Base-by-base conservation (phyloP, 225 moss, liverwort and hornwort species). In the Asterella californica region DNA sequence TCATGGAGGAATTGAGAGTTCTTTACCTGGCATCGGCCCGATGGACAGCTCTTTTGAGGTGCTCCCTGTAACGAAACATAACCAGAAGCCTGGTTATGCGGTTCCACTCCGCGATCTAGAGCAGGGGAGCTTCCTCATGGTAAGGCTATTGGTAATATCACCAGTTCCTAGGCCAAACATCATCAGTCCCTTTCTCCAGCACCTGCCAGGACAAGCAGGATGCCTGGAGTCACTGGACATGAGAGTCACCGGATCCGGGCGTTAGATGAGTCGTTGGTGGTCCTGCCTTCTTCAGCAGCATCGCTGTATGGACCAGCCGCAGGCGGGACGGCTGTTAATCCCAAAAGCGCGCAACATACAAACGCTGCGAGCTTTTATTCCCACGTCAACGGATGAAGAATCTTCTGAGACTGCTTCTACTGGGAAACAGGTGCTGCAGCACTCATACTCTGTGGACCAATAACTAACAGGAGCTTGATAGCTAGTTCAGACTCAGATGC, bases 11-110 rank as follows among this genome's bases (percentile, higher is more conserved):
- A 91, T 90, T 82, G 95, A 91, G 78, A 96, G 93, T 68, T 89
- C 92, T 59, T 83, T 93, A 80, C 84, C 90, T 57, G 89, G 88
- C 27, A 62, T 62, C 33, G 94, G 94, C 78, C 91, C 92, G 46
- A 96, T 96, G 94, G 96, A 96, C 83, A 89, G 94, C 46, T 96
- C 96, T 46, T 96, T 91, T 83, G 96, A 94, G 78, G 92, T 96
- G 55, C 87, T 96, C 75, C 90, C 93, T 30, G 94, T 91, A 87
- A 89, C 90, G 81, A 82, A 79, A 72, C 78, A 79, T 36, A 71
- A 78, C 15, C 79, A 76, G 34, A 42, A 47, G 30, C 86, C 86
- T 32, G 86, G 87, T 62, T 87, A 87, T 76, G 83, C 79, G 15
- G 84, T 88, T 72, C 88, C 82, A 72, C 88, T 87, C 59, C 86